Evolutionary conservation across 192 early-diverging fungal species (phyloP), one percentile per base, ranked within the genome.

Genomic region (Backusella tarrabulga): DNA sequence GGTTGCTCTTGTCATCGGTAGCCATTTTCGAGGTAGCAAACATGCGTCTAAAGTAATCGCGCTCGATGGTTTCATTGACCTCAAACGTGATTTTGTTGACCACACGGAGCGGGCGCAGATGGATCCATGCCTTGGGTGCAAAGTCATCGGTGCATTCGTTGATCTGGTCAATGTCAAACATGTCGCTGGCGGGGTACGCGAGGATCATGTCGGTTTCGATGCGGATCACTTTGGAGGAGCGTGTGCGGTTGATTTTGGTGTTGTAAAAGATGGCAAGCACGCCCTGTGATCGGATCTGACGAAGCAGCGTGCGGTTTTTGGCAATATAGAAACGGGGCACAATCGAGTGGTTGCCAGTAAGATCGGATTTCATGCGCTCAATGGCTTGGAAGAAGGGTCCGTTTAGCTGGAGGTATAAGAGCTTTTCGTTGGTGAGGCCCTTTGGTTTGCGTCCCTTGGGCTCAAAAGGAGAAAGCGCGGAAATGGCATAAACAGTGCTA

Each of bases 271-370:
- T 79, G 15, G 78, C 78, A 6, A 79, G 68, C 1, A 79, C 73
- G 2, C 78, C 78, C 26, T 79, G 78, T 0, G 78, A 74, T 54
- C 73, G 41, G 15, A 79, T 73, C 50, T 79, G 78, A 19, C 76
- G 81, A 8, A 84, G 68, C 21, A 84, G 54, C 0, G 83, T 84
- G 14, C 83, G 83, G 63, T 84, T 84, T 54, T 80, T 80, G 4
- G 79, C 76, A 76, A 84, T 80, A 15, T 79, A 84, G 15, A 84
- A 77, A 1, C 83, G 79, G 8, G 83, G 79, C 0, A 80, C 73
- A 6, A 79, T 74, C 1, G 78, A 71, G 14, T 79, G 78, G 23
- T 79, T 71, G 0, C 67, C 78, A 0, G 15, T n/a, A 3, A 67
- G 52, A 9, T 68, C 66, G n/a, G 41, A 35, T 75, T 79, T 79